Conservation (phyloP, 495 filamentous ascomycete species). For the Hamigera avellanea region DNA sequence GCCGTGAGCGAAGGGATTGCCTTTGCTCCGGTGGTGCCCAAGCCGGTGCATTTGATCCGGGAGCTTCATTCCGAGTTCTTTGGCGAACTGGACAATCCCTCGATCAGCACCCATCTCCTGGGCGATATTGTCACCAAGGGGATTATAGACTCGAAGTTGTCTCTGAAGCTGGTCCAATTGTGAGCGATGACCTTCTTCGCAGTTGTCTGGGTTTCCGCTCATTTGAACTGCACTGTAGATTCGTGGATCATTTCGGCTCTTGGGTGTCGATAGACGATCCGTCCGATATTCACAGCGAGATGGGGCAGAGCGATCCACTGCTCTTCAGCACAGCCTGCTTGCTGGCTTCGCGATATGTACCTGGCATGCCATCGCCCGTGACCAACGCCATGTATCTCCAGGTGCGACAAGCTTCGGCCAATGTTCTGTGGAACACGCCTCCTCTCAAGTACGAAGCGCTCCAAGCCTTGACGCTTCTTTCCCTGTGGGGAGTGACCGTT, state of each 20-base stretch:
- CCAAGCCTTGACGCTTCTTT: conserved; percentile 25
- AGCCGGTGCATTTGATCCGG: conserved; percentile 24
- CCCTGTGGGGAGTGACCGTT: conserved; percentile 24
- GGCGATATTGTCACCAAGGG: conserved; percentile 21
- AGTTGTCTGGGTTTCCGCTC: too few species aligned
- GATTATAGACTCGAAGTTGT: conserved; percentile 24
- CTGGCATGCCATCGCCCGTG: conserved; percentile 18
- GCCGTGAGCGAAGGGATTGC: conserved; percentile 9
- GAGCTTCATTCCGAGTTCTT: conserved; percentile 27
- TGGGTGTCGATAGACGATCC: conserved; percentile 25
- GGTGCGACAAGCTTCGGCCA: conserved; percentile 23
- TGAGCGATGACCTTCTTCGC: conserved; percentile 5
- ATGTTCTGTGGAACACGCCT: conserved; percentile 21
- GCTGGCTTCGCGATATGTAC: conserved; percentile 28
- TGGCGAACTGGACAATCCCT: conserved; percentile 14
- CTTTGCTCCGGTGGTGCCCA: conserved; percentile 15
- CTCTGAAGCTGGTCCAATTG: conserved; percentile 26
- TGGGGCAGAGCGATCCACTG: conserved; percentile 20
- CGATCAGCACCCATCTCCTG: conserved; percentile 14
- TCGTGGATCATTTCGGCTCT: conserved; percentile 25
- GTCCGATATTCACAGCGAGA: conserved; percentile 12
- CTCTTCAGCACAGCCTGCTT: conserved; percentile 29
- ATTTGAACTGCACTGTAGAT: too few species aligned
- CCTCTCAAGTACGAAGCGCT: conserved; percentile 24
- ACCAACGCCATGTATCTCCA: conserved; percentile 24